A percentile compares a stretch with the other conserved stretches of the same genome.
These are phyloP conservation scores for Colletotrichum euphorbiae DNA, from an alignment of 2,329 filamentous ascomycete species.

Conservation along the genomic window DNA sequence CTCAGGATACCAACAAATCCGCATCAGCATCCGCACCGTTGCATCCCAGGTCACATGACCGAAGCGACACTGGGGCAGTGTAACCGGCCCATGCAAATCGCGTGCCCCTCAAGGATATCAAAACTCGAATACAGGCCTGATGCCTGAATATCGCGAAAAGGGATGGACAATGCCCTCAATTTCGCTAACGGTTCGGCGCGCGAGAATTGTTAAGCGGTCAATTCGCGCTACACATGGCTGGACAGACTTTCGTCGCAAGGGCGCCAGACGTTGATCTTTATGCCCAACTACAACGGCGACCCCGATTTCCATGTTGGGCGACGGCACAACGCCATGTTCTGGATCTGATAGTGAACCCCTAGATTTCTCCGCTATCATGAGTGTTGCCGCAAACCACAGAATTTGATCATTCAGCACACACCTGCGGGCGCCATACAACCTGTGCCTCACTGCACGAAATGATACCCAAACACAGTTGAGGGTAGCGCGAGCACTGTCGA, in stretches of 20 bases:
- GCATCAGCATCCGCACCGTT: not conserved
- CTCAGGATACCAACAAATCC: not conserved
- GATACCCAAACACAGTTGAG: not conserved
- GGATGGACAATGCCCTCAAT: constrained; percentile 23
- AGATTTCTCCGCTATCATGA: constrained; percentile 3
- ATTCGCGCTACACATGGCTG: constrained; percentile 31
- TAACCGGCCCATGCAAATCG: constrained; percentile 30
- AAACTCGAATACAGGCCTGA: constrained; percentile 20
- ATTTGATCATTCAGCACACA: not conserved
- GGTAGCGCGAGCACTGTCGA: not conserved
- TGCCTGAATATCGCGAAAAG: constrained; percentile 17
- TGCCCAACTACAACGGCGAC: constrained; percentile 37
- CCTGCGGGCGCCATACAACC: not conserved
- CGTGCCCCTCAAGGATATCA: constrained; percentile 36
- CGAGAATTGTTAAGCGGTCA: constrained; percentile 26
- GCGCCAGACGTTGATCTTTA: constrained; percentile 35
- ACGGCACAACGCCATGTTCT: constrained; percentile 28
- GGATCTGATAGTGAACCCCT: constrained; percentile 16
- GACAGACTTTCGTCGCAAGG: constrained; percentile 37
- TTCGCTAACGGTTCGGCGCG: constrained; percentile 9
- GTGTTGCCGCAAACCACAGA: constrained; percentile 17
- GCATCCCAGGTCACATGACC: constrained; percentile 33
- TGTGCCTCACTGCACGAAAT: not conserved
- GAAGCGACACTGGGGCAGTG: constrained; percentile 35
- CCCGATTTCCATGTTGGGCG: constrained; percentile 15